Conservation (phyloP, 257 asterid species). For the Nicotiana tomentosiformis region DNA sequence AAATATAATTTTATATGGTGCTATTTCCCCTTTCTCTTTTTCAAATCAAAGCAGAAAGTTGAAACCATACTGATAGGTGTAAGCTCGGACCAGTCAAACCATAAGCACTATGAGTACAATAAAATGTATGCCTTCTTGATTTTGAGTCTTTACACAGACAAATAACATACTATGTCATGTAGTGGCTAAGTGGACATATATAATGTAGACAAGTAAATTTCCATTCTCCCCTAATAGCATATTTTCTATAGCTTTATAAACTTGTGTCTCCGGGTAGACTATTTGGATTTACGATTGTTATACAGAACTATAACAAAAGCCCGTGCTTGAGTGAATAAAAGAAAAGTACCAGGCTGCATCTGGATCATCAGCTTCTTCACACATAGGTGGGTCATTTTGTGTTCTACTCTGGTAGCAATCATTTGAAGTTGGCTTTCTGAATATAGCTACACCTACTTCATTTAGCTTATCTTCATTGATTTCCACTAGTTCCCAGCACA, state of each 20-base stretch:
- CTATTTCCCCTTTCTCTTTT: background rate
- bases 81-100: background rate
- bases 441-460: constrained; percentile 28
- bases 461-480: constrained; percentile 24
- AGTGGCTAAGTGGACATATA: background rate
- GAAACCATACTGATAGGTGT: background rate
- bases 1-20: background rate
- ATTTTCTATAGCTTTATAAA: background rate
- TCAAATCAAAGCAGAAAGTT: background rate
- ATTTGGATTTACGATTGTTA: background rate
- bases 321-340: background rate
- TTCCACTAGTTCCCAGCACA: constrained; percentile 24
- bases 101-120: background rate
- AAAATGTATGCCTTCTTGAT: background rate
- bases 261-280: background rate
- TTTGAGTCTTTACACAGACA: background rate
- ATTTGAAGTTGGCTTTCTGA: constrained; percentile 28
- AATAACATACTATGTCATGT: background rate
- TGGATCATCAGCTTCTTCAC: constrained; percentile 29
- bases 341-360: constrained; percentile 28
- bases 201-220: background rate
- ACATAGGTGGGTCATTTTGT: constrained; percentile 31
- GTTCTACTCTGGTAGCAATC: constrained; percentile 28
- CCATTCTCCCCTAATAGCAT: background rate
- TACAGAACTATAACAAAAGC: background rate